These are phyloP conservation scores for Populus trichocarpa DNA, from an alignment of 441 rosid species.

Conservation along the genomic window DNA sequence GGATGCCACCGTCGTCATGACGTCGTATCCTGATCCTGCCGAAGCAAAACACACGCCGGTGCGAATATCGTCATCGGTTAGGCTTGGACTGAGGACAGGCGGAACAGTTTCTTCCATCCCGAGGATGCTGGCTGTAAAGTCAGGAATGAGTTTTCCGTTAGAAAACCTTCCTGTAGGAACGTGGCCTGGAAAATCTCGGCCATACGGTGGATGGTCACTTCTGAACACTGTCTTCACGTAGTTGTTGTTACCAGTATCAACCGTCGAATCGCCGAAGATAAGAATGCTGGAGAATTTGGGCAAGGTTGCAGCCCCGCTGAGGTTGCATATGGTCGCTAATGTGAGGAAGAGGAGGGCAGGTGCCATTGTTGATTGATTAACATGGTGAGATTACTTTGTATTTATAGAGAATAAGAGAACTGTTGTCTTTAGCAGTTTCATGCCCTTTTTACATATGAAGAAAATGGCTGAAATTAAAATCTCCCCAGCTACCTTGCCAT, in stretches of 20 bases:
- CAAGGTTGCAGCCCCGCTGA: not conserved
- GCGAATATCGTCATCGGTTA: constrained; percentile 34
- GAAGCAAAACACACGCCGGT: constrained; percentile 60
- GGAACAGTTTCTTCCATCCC: constrained; percentile 45
- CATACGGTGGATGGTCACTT: constrained; percentile 32
- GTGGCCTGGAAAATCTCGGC: constrained; percentile 26
- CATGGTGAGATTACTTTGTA: not conserved
- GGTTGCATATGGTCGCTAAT: not conserved
- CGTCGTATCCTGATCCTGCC: constrained; percentile 56
- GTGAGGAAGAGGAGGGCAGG: not conserved
- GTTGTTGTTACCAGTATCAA: constrained; percentile 37
- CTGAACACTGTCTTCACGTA: constrained; percentile 13
- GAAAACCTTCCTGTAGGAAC: constrained; percentile 41
- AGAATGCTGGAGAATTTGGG: constrained; percentile 18
- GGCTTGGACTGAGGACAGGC: constrained; percentile 46
- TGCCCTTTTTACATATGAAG: not conserved
- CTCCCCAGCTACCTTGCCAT: not conserved
- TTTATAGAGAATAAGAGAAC: not conserved
- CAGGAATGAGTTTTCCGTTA: constrained; percentile 38
- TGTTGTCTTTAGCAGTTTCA: not conserved
- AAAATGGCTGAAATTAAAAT: too few species aligned
- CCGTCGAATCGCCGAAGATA: constrained; percentile 32
- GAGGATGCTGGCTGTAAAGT: constrained; percentile 36
- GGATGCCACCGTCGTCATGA: constrained; percentile 22
- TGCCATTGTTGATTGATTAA: not conserved